Evolutionary conservation across 129 eudicot species (phyloP).

Genomic region (Helianthus annuus): DNA sequence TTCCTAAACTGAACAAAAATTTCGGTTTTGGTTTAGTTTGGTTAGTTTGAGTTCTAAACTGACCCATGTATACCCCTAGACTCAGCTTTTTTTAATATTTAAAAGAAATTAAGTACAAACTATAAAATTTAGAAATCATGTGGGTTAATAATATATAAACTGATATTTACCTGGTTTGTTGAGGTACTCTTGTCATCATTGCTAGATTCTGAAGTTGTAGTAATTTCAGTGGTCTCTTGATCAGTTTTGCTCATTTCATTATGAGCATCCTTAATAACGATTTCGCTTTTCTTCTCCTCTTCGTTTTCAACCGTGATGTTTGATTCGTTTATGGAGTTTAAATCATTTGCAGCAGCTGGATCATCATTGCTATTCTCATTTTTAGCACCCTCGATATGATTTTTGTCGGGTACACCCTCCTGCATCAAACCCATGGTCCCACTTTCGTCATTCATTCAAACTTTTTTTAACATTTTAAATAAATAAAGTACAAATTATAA

Average conservation of each 20-base stretch:
- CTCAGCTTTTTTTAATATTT: no score
- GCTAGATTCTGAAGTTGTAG: background rate
- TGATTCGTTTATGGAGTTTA: background rate
- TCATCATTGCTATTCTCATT: conserved; percentile 4
- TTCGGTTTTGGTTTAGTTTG: no score
- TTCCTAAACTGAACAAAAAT: no score
- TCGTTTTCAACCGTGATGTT: conserved; percentile 5
- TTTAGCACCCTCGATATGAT: conserved; percentile 9
- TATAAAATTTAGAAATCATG: no score
- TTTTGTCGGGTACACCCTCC: conserved; percentile 18
- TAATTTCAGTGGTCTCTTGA: background rate
- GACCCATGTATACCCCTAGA: no score
- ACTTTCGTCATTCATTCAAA: background rate
- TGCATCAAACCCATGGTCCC: conserved; percentile 20
- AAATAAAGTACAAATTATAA: no score
- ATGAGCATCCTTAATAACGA: background rate
- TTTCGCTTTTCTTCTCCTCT: background rate
- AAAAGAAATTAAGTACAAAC: no score
- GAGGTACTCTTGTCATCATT: conserved; percentile 2
- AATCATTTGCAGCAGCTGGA: background rate
- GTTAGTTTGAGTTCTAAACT: no score
- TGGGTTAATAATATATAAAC: background rate
- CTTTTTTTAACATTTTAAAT: no score
- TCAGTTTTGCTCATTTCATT: conserved; percentile 4
- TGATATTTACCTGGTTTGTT: conserved; percentile 11